phyloP scores from a whole-genome alignment of 2,329 filamentous ascomycete species.

The Aspergillus viridinutans region DNA sequence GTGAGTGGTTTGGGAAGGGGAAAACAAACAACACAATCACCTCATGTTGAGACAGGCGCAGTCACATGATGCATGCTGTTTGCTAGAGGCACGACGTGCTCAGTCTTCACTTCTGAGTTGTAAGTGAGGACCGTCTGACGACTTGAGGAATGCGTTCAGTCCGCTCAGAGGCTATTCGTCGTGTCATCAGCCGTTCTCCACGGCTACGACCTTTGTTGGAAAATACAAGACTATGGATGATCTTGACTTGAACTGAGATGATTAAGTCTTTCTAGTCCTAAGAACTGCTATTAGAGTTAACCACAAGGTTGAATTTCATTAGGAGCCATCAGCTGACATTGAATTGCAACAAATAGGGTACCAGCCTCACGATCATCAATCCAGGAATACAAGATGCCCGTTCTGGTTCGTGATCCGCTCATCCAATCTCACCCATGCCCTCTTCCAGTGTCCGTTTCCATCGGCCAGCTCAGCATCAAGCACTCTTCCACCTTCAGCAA shows the following conservation, averaged over 20 bases:
- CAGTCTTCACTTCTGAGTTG: not conserved
- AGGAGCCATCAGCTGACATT: not conserved
- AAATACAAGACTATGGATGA: no score
- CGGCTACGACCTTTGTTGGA: no score
- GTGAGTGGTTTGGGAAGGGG: not conserved
- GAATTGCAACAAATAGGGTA: not conserved
- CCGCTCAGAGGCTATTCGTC: no score
- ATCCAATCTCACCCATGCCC: slow-evolving; percentile 31
- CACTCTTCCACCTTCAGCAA: slow-evolving; percentile 28
- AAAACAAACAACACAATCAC: not conserved
- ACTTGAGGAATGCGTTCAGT: no score
- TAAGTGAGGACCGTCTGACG: no score
- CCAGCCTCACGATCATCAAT: not conserved
- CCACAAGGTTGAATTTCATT: not conserved
- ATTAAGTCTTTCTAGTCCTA: not conserved
- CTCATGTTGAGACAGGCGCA: not conserved
- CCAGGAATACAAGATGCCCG: slow-evolving; percentile 30
- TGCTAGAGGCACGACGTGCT: not conserved
- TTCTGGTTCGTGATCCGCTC: slow-evolving; percentile 39
- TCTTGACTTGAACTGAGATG: no score
- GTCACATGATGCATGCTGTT: not conserved
- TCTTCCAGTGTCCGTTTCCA: slow-evolving; percentile 30
- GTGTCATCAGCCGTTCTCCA: no score
- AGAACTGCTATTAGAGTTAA: not conserved
- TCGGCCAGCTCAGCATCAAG: slow-evolving; percentile 35